Conservation (phyloP, 148 eudicot genomes). For the Rheum nobile region DNA sequence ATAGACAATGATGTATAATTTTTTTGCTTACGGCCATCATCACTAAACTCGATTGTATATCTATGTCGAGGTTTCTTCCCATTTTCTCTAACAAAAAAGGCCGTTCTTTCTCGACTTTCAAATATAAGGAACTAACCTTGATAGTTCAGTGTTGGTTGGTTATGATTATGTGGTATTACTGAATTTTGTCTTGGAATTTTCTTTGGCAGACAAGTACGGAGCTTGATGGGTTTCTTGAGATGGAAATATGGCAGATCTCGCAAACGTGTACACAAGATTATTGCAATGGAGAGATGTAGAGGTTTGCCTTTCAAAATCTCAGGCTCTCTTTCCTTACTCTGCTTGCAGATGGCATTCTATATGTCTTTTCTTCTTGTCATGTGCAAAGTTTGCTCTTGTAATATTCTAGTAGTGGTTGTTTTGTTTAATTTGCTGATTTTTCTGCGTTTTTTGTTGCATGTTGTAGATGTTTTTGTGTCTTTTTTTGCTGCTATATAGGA, state of each 20-base stretch:
- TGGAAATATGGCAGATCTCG: conserved; percentile 92
- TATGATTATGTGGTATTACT: not conserved
- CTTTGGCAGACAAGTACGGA: conserved; percentile 40
- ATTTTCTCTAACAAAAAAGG: no score
- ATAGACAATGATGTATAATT: not conserved
- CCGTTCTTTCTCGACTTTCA: not conserved
- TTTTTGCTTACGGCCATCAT: not conserved
- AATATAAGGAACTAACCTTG: not conserved
- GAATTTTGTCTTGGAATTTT: not conserved
- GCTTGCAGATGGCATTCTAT: conserved; percentile 60
- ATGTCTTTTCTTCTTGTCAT: no score
- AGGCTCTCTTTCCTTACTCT: conserved; percentile 56
- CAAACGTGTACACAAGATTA: conserved; percentile 55
- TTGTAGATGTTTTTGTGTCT: no score
- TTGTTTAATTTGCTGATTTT: no score
- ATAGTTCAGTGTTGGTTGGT: not conserved
- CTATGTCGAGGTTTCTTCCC: no score
- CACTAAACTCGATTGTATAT: no score
- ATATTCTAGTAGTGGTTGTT: no score
- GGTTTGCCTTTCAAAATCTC: conserved; percentile 65
- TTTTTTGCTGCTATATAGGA: no score
- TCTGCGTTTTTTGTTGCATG: no score
- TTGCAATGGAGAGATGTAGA: conserved; percentile 87
- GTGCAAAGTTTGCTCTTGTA: no score
- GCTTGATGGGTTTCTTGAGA: conserved; percentile 42